A percentile compares a stretch with the other conserved stretches of the same genome.
Evolutionary conservation across 805 yeast species (phyloP).

Genomic region (Grigorovia yakushimaensis): DNA sequence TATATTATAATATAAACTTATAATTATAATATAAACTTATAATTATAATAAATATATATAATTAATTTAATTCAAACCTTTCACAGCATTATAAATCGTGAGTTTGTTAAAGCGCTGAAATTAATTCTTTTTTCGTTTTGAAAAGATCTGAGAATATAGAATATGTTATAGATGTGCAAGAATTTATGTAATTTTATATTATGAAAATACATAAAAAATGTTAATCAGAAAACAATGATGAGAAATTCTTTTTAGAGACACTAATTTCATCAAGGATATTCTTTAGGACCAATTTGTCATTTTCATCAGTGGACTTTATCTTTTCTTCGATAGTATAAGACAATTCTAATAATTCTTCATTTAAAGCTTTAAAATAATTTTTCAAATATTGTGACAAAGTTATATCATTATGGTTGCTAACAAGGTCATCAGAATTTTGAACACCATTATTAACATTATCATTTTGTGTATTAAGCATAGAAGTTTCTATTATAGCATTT

Average conservation of each 20-base stretch:
- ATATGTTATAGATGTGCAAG: background rate
- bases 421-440: background rate
- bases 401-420: background rate
- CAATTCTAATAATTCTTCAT: conserved; percentile 10
- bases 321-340: conserved; percentile 11
- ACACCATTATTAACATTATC: background rate
- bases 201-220: no score
- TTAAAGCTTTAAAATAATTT: conserved; percentile 7
- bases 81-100: background rate
- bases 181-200: background rate
- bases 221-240: background rate
- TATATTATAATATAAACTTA: background rate
- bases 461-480: conserved; percentile 1
- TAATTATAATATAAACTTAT: no score
- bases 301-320: conserved; percentile 8
- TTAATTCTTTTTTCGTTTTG: background rate
- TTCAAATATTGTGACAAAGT: conserved; percentile 8
- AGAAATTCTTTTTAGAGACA: background rate
- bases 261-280: conserved; percentile 1
- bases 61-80: background rate
- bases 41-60: no score
- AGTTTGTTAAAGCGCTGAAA: no score
- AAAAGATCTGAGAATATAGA: no score
- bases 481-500: conserved; percentile 6
- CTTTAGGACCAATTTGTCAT: background rate